Conservation (phyloP, 257 asterid genomes). For the Perilla frutescens region DNA sequence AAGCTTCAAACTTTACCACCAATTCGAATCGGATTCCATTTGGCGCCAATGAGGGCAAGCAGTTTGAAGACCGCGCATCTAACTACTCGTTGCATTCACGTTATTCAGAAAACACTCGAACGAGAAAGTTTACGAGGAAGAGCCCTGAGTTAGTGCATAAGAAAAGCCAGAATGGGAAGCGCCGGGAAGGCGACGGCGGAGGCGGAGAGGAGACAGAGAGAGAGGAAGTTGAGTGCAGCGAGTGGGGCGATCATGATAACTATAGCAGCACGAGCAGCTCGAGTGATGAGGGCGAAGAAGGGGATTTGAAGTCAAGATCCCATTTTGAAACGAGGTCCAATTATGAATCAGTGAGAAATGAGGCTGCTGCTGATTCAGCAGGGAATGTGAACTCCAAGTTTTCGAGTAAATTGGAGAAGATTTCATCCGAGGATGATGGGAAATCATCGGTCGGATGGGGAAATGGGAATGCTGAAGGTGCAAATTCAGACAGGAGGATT, state of each 20-base stretch:
- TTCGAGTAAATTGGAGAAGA: constrained; percentile 57
- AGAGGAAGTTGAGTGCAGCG: constrained; percentile 90
- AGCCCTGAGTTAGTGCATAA: constrained; percentile 30
- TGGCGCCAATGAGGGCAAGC: constrained; percentile 24
- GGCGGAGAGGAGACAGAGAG: constrained; percentile 62
- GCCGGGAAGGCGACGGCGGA: constrained; percentile 55
- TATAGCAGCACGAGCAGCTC: constrained; percentile 60
- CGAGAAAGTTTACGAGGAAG: constrained; percentile 8
- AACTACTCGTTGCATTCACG: constrained; percentile 51
- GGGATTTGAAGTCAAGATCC: constrained; percentile 54
- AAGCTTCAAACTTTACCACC: constrained; percentile 42
- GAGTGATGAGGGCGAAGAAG: constrained; percentile 50
- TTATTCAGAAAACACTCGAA: constrained; percentile 3
- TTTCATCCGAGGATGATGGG: constrained; percentile 56
- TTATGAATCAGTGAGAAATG: constrained; percentile 50
- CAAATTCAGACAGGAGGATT: constrained; percentile 59
- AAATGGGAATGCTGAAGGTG: constrained; percentile 43
- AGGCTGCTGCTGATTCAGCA: constrained; percentile 27
- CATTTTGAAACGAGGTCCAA: constrained; percentile 48
- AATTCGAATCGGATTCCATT: constrained; percentile 37
- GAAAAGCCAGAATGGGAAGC: constrained; percentile 25
- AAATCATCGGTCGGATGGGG: constrained; percentile 74
- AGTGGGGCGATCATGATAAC: constrained; percentile 87
- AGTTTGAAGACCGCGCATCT: constrained; percentile 58
- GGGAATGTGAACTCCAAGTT: constrained; percentile 43